A percentile compares a stretch with the other conserved stretches of the same genome.
phyloP scores from a whole-genome alignment of 2,329 filamentous ascomycete species.

The Cladosporium oxysporum region DNA sequence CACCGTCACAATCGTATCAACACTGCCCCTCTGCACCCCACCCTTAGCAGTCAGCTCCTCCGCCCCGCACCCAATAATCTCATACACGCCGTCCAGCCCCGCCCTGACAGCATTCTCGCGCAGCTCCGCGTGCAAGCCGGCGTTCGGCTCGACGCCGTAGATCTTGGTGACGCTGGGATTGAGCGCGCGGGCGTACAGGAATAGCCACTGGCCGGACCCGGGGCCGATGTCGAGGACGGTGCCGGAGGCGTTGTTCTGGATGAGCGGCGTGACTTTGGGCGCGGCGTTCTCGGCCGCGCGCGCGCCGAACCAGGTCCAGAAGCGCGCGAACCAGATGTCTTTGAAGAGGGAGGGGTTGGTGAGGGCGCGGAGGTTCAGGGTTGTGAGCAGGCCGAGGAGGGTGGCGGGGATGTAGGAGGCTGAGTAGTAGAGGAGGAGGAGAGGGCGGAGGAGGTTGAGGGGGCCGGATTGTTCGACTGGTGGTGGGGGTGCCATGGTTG shows the following conservation, averaged over 20 bases:
- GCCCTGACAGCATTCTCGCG: conserved; percentile 50
- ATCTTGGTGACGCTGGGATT: conserved; percentile 45
- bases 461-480: conserved; percentile 23
- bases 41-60: conserved; percentile 54
- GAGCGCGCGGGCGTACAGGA: conserved; percentile 47
- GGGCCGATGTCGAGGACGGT: conserved; percentile 64
- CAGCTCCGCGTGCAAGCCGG: conserved; percentile 53
- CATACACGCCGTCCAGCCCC: conserved; percentile 59
- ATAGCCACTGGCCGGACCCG: conserved; percentile 62
- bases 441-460: conserved; percentile 36
- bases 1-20: conserved; percentile 62
- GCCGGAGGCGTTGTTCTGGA: conserved; percentile 53
- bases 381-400: conserved; percentile 43
- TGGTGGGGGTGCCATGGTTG: neutral
- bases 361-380: conserved; percentile 30
- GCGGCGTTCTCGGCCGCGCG: conserved; percentile 47
- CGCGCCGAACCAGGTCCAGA: conserved; percentile 61
- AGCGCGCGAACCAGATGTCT: conserved; percentile 59
- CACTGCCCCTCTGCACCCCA: conserved; percentile 52
- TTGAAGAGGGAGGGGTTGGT: conserved; percentile 36
- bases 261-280: conserved; percentile 54
- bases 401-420: conserved; percentile 55
- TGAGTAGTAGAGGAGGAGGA: conserved; percentile 54
- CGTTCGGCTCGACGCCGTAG: conserved; percentile 67
- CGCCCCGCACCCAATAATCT: conserved; percentile 64